phyloP scores from a whole-genome alignment of 208 protist species.

The Wallacemonas sp. region DNA sequence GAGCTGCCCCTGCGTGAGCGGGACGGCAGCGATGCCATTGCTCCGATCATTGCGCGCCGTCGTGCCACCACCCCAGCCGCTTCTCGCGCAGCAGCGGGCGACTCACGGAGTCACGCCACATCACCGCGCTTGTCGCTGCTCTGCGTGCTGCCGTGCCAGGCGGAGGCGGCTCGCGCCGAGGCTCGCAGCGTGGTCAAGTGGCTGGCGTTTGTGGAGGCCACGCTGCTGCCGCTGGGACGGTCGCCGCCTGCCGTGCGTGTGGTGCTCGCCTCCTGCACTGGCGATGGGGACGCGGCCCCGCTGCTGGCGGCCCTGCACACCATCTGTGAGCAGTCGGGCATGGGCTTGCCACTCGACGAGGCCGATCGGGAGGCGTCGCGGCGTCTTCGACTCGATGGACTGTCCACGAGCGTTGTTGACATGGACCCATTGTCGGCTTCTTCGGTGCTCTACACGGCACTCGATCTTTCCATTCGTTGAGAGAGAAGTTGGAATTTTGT shows the following conservation, averaged over 20 bases:
- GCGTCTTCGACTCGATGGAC: conserved; percentile 3
- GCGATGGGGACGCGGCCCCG: conserved; percentile 23
- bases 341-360: background rate
- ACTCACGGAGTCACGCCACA: background rate
- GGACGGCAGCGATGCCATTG: background rate
- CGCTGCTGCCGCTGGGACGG: background rate
- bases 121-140: background rate
- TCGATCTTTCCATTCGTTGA: conserved; percentile 26
- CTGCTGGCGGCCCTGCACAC: conserved; percentile 18
- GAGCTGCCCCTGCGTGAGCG: background rate
- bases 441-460: conserved; percentile 47
- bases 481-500: no score
- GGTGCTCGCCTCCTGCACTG: conserved; percentile 22
- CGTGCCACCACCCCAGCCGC: background rate
- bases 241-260: conserved; percentile 3
- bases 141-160: background rate
- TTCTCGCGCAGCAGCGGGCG: background rate
- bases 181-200: background rate
- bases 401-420: conserved; percentile 44
- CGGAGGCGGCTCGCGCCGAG: background rate
- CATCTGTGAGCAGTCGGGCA: background rate
- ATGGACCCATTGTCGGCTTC: conserved; percentile 65
- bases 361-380: background rate
- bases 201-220: conserved; percentile 2
- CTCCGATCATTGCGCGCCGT: conserved; percentile 6